Evolutionary conservation across 805 yeast species (phyloP).

Genomic region (Starmerella kuoi): DNA sequence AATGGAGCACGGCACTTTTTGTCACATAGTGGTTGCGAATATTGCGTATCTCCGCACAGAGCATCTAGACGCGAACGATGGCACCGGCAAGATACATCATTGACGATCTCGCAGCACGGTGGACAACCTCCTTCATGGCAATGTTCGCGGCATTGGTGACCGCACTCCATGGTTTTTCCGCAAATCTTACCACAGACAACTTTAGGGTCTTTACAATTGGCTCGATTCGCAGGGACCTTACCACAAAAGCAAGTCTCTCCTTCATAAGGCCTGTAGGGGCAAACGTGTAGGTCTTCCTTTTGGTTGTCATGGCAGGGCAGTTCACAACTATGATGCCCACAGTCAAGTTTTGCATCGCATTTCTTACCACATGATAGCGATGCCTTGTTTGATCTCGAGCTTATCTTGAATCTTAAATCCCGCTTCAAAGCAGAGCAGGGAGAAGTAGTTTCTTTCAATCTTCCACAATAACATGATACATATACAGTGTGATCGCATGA

Average conservation of each 20-base stretch:
- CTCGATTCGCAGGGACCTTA: neutral
- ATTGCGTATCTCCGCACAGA: neutral
- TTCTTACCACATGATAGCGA: constrained; percentile 9
- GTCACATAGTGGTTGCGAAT: neutral
- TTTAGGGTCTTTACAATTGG: neutral
- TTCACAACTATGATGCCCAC: constrained; percentile 17
- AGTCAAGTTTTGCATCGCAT: constrained; percentile 9
- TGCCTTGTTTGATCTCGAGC: neutral
- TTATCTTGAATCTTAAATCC: neutral
- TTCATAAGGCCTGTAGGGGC: constrained; percentile 11
- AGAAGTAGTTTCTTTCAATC: neutral
- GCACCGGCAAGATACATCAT: neutral
- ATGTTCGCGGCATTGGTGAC: neutral
- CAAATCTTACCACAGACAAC: neutral
- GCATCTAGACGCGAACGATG: neutral
- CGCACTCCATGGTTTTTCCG: neutral
- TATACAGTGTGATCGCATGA: constrained; percentile 17
- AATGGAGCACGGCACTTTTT: neutral
- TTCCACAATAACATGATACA: constrained; percentile 31
- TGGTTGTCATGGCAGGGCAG: constrained; percentile 10
- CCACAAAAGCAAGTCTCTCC: constrained; percentile 23
- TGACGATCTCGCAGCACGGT: neutral
- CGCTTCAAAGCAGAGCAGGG: constrained; percentile 1
- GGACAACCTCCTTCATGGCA: neutral
- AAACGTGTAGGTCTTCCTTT: constrained; percentile 11